Conservation (phyloP, 1,284 basidiomycete genomes). For the Malassezia caprae region DNA sequence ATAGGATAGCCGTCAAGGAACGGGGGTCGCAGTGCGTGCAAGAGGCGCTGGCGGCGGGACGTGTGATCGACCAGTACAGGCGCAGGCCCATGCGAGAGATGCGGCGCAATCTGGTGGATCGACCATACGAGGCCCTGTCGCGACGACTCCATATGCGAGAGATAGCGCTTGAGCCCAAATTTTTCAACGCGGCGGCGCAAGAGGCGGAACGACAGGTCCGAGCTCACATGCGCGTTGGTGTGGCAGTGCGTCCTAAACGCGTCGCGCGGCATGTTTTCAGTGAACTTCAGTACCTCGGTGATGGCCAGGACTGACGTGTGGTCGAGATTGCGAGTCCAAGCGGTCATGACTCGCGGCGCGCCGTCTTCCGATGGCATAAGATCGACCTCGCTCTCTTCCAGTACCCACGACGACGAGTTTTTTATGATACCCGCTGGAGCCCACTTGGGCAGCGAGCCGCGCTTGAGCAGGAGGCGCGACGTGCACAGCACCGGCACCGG, state of each 20-base stretch:
- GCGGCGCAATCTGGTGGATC: conserved; percentile 10
- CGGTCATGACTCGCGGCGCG: conserved; percentile 28
- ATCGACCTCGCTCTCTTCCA: conserved; percentile 46
- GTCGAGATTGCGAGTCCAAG: conserved; percentile 45
- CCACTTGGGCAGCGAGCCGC: conserved; percentile 80
- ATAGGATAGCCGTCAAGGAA: conserved; percentile 43
- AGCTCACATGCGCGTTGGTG: conserved; percentile 35
- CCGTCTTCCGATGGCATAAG: conserved; percentile 20
- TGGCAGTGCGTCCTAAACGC: conserved; percentile 20
- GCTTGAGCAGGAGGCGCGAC: conserved; percentile 80
- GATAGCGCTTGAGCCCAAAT: conserved; percentile 43
- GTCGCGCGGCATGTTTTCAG: not conserved
- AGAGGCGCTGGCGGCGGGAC: conserved; percentile 25
- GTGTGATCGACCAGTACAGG: conserved; percentile 17
- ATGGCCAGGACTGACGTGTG: conserved; percentile 42
- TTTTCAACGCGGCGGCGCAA: conserved; percentile 41
- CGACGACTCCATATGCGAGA: conserved; percentile 41
- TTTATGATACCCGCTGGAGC: conserved; percentile 65
- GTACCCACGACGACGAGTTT: conserved; percentile 45
- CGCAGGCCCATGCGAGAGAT: conserved; percentile 8
- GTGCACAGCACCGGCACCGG: conserved; percentile 66
- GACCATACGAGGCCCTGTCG: conserved; percentile 35
- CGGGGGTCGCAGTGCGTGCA: conserved; percentile 40
- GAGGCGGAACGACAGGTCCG: conserved; percentile 30
- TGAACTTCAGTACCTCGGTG: conserved; percentile 34